Base-by-base conservation (phyloP, 495 filamentous ascomycete species). In the Tuber calosporum region DNA sequence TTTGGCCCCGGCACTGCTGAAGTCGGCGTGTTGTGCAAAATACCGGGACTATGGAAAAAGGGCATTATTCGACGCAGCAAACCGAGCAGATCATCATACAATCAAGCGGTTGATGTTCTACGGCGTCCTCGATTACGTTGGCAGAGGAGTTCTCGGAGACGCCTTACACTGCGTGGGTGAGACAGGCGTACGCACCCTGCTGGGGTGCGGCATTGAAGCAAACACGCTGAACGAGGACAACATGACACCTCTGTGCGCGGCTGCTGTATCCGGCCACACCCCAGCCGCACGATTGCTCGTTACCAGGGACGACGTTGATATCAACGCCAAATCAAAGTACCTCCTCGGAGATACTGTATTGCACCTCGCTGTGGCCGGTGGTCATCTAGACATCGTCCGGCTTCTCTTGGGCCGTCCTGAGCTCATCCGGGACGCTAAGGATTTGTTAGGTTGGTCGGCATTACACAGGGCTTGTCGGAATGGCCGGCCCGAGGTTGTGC, bases 151-250 rank as follows among this genome's bases (percentile, higher is more conserved):
- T 4, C 48, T 58, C 8, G 48, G 13, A 8, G 48, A 58, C 48
- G 48, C 48, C n/a, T n/a, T 58, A 13, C 48, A 26, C n/a, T 58
- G 7, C 8, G 48, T 58, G n/a, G n/a, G 13, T 58, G 48, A 58
- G 48, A 30, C n/a, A 15, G 48, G 48, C 9, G 13, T 58, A 58
- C n/a, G 48, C n/a, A 58, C 48, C 22, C 48, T 58, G 2, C 48
- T 58, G 15, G 48, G 30, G 30, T 26, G 48, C 48, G 48, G 48
- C 13, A 13, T 58, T 3, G 48, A 58, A 26, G 48, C 48, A 30
- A 58, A 58, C n/a, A n/a, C 30, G n/a, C 48, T 58, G 1, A 58
- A 58, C 48, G 48, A 58, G 48, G 48, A 58, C 48, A 58, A 58
- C 48, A 26, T 58, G n/a, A 26, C 48, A 11, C 48, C 48, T 11